phyloP scores from a whole-genome alignment of 106 monocot species.

The Iris macrosiphon region DNA sequence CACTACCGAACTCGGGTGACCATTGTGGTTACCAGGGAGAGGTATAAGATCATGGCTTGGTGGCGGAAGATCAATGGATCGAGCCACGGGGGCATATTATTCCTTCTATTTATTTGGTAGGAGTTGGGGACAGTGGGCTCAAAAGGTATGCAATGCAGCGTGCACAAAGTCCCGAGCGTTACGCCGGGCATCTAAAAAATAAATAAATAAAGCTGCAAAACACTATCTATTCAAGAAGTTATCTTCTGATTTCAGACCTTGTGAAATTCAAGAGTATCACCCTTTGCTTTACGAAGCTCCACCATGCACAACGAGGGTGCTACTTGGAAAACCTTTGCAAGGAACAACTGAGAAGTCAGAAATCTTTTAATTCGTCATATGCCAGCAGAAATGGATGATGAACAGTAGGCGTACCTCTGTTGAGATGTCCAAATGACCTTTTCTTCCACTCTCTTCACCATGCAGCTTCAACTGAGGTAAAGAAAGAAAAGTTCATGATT shows the following conservation, averaged over 20 bases:
- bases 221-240: background rate
- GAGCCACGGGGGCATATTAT: too few relatives aligned
- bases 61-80: too few relatives aligned
- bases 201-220: background rate
- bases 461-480: constrained; percentile 63
- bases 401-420: constrained; percentile 96
- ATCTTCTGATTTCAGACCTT: constrained; percentile 20
- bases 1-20: too few relatives aligned
- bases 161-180: too few relatives aligned
- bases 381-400: too few relatives aligned
- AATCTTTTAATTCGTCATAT: too few relatives aligned
- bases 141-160: too few relatives aligned
- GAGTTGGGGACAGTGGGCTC: too few relatives aligned
- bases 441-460: constrained; percentile 80
- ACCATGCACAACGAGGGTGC: constrained; percentile 68
- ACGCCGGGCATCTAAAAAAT: too few relatives aligned
- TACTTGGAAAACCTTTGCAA: constrained; percentile 62
- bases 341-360: background rate
- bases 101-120: too few relatives aligned
- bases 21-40: too few relatives aligned
- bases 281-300: constrained; percentile 64
- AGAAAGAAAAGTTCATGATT: background rate
- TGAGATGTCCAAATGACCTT: constrained; percentile 77
- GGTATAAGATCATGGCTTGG: too few relatives aligned
- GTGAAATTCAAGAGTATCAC: constrained; percentile 65